Conservation (phyloP, 345 rosid species). For the Pugionium cornutum region DNA sequence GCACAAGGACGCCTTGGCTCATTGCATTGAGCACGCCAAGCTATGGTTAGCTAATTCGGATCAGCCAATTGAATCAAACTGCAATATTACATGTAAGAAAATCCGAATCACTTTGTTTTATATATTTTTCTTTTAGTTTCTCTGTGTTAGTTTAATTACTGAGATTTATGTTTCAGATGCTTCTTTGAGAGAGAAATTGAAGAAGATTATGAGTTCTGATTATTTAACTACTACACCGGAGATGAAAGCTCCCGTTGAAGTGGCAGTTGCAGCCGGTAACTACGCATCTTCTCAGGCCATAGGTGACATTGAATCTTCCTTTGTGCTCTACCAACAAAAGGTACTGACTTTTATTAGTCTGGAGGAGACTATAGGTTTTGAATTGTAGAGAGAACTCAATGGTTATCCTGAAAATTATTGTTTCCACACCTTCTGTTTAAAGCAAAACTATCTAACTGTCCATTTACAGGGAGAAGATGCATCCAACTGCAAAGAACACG, state of each 20-base stretch:
- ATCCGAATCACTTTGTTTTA: too few species aligned
- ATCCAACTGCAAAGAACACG: conserved; percentile 44
- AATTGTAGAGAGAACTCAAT: too few species aligned
- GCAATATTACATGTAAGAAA: conserved; percentile 58
- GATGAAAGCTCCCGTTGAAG: conserved; percentile 81
- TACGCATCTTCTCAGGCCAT: conserved; percentile 55
- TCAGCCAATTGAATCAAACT: conserved; percentile 54
- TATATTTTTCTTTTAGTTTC: too few species aligned
- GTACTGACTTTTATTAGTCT: too few species aligned
- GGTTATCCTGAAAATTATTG: neutral
- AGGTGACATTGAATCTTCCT: conserved; percentile 29
- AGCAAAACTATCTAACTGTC: neutral
- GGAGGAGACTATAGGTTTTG: too few species aligned
- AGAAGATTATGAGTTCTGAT: conserved; percentile 83
- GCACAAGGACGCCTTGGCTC: conserved; percentile 76
- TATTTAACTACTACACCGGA: conserved; percentile 81
- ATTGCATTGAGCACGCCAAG: conserved; percentile 73
- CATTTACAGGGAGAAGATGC: conserved; percentile 51
- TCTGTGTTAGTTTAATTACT: neutral
- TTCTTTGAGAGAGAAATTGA: conserved; percentile 66
- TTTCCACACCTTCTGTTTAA: neutral
- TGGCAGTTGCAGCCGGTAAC: conserved; percentile 67
- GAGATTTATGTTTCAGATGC: conserved; percentile 54
- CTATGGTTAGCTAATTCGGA: conserved; percentile 74
- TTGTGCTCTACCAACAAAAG: neutral